These are phyloP conservation scores for Musa balbisiana DNA, from an alignment of 202 grass and related monocot species.

Conservation along the genomic window DNA sequence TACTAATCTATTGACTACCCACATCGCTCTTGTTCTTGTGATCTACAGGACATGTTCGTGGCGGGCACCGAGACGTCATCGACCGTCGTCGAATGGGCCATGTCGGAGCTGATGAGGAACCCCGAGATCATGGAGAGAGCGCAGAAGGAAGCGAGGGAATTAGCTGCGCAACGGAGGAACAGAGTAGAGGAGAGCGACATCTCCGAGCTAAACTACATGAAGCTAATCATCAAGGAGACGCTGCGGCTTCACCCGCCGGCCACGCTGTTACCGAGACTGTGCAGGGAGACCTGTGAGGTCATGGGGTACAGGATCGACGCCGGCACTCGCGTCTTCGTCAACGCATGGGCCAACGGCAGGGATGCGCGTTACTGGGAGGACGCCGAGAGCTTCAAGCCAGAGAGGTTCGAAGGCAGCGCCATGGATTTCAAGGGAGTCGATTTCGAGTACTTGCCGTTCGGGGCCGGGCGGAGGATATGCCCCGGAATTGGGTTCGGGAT, in stretches of 20 bases:
- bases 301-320: constrained; percentile 4
- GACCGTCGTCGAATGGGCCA: too few species aligned
- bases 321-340: constrained; percentile 1
- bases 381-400: constrained; percentile 11
- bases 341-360: constrained; percentile 6
- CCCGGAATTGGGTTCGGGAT: neutral
- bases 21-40: neutral
- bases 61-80: too few species aligned
- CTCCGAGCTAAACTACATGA: constrained; percentile 2
- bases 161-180: neutral
- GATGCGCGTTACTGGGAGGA: constrained; percentile 3
- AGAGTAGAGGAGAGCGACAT: constrained; percentile 11
- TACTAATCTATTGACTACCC: neutral
- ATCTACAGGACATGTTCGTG: too few species aligned
- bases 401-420: neutral
- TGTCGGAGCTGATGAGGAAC: too few species aligned
- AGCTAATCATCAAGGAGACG: constrained; percentile 17
- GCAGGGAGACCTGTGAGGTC: neutral
- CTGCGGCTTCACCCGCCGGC: constrained; percentile 15
- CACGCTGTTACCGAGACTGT: constrained; percentile 8
- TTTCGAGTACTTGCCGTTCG: constrained; percentile 5
- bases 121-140: too few species aligned
- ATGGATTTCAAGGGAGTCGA: constrained; percentile 1
- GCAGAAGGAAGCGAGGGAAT: too few species aligned
- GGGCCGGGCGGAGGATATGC: neutral